Evolutionary conservation across 257 asterid genomes (phyloP), one percentile per base, ranked within the genome.

Genomic region (Agastache rugosa): DNA sequence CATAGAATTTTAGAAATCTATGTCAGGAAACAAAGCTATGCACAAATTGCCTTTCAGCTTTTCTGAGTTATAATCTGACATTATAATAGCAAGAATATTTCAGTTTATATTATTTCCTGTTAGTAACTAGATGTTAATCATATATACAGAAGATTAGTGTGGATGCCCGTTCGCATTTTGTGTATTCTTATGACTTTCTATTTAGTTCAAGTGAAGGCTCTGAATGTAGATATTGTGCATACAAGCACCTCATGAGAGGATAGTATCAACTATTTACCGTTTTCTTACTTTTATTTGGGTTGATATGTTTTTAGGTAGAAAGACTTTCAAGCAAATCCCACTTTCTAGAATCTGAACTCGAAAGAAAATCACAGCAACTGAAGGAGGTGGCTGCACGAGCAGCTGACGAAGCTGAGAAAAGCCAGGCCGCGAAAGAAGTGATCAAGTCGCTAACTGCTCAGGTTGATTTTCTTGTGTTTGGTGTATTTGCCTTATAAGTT

Each of bases 381-480:
- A 82, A 77, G 77, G 97, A 91, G 79, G 84, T 72, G 70, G 73
- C 76, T 23, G 85, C 86, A 76, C 78, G 75, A 60, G 93, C 93
- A 22, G 88, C 82, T 2, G 87, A 83, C 12, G 98, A 91, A 83
- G 88, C 92, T 63, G 87, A 83, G 59, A 88, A 88, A 79, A 80
- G 81, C 81, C 84, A 83, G 84, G 93, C 95, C 15, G 97, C 97
- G 1, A 89, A 88, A 78, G 93, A 87, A 85, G 91, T 90, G 59
- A 91, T 91, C 68, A 86, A 85, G 79, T 84, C 86, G 16, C 80
- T 93, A n/a, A 84, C 87, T 79, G 84, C 90, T 25, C 96, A 87
- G 97, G 98, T 91, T 63, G 11, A 78, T 77, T 67, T 55, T 56
- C 69, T 44, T 44, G 12, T 44, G 51, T 44, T 44, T 11, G 51